A percentile compares a stretch with the other conserved stretches of the same genome.
phyloP scores from a whole-genome alignment of 148 eudicot genomes.

The Rhododendron simsii region DNA sequence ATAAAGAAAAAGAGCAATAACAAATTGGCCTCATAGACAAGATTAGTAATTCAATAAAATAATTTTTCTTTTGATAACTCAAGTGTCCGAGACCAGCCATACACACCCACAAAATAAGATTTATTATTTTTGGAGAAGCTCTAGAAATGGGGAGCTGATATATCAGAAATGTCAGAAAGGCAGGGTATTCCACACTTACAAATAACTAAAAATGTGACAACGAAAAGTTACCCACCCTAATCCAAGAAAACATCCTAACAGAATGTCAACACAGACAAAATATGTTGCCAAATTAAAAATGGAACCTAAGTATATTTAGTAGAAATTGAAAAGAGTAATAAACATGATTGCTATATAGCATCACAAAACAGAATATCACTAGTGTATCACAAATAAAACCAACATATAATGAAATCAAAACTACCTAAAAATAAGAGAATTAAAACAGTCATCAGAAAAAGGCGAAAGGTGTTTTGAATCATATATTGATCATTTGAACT shows the following conservation, averaged over 20 bases:
- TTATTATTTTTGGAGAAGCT: neutral
- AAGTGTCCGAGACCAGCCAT: too few species aligned
- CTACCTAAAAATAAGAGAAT: neutral
- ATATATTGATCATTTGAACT: neutral
- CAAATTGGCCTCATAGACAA: too few species aligned
- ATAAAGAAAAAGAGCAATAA: too few species aligned
- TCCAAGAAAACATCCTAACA: neutral
- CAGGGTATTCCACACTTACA: neutral
- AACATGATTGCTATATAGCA: neutral
- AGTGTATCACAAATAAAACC: neutral
- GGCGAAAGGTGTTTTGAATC: neutral
- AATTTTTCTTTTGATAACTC: too few species aligned
- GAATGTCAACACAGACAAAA: too few species aligned
- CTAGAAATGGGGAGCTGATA: neutral
- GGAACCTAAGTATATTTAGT: neutral
- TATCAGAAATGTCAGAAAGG: neutral
- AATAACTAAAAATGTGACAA: neutral
- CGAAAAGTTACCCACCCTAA: too few species aligned
- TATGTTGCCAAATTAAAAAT: neutral
- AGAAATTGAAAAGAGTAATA: neutral
- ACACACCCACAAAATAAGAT: too few species aligned
- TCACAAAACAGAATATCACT: neutral
- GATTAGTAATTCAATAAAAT: too few species aligned
- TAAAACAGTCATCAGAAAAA: neutral
- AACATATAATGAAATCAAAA: neutral